Percentiles rank a stretch among this genome's conserved stretches.
These are phyloP conservation scores for Penicillium janthinellum DNA, from an alignment of 2,329 filamentous ascomycete species.

Conservation along the genomic window DNA sequence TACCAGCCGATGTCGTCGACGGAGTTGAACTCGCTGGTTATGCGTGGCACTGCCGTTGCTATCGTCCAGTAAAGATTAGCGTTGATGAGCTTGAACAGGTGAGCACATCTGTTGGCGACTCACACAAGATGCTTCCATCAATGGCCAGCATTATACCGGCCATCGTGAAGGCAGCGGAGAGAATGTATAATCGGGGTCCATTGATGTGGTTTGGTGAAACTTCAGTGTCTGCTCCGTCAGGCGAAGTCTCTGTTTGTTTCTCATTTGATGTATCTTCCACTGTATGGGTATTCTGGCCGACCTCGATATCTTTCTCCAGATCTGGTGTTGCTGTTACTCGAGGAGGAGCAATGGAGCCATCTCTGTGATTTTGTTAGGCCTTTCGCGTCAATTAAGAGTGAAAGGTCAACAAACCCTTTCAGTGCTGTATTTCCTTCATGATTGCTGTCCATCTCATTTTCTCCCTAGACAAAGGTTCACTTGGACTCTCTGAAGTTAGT, in stretches of 20 bases:
- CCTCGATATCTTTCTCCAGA: background rate
- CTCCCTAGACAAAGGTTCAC: background rate
- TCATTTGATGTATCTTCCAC: background rate
- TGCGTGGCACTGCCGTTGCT: constrained; percentile 2
- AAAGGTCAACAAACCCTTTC: background rate
- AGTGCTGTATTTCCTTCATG: background rate
- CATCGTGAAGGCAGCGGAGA: background rate
- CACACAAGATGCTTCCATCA: constrained; percentile 1
- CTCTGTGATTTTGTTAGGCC: background rate
- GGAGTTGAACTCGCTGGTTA: constrained; percentile 4
- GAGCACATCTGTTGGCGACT: background rate
- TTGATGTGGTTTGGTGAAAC: background rate
- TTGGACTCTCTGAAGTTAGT: background rate
- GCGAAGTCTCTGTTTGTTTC: background rate
- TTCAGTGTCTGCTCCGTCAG: background rate
- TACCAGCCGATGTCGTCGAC: constrained; percentile 3
- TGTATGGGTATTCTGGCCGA: background rate
- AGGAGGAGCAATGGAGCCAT: background rate
- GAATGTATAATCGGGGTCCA: constrained; percentile 2
- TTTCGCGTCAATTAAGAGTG: background rate
- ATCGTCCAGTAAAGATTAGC: background rate
- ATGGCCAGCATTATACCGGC: constrained; percentile 2
- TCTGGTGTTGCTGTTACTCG: background rate
- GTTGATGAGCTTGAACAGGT: background rate
- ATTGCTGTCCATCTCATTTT: background rate